Evolutionary conservation across 2,329 filamentous ascomycete species (phyloP).

Genomic region (Phaeoacremonium minimum): DNA sequence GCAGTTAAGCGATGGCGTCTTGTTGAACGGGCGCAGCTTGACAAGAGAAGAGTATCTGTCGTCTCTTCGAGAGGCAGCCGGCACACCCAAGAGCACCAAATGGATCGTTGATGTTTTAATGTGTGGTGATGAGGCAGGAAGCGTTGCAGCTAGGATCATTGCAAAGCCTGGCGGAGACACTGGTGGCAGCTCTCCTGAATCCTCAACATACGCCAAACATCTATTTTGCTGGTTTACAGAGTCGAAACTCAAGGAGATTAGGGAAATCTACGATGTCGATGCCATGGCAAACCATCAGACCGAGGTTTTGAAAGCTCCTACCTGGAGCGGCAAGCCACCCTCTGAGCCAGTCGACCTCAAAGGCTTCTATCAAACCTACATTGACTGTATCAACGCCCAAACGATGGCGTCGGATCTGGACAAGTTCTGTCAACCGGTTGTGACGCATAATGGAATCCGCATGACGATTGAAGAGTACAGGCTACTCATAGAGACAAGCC

Average conservation of each 20-base stretch:
- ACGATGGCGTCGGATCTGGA: conserved; percentile 17
- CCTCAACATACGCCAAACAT: no score
- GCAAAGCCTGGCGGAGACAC: no score
- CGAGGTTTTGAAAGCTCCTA: background rate
- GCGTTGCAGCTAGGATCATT: background rate
- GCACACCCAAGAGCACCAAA: background rate
- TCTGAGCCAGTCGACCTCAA: conserved; percentile 9
- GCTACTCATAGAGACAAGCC: conserved; percentile 19
- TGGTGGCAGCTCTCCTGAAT: no score
- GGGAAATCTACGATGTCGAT: background rate
- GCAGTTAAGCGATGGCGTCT: no score
- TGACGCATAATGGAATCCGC: conserved; percentile 22
- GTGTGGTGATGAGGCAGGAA: background rate
- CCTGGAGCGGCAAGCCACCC: background rate
- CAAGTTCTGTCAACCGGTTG: conserved; percentile 17
- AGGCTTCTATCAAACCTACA: conserved; percentile 21
- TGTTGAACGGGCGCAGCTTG: background rate
- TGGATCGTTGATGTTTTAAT: background rate
- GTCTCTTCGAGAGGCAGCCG: background rate
- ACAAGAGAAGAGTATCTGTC: background rate
- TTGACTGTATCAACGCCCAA: conserved; percentile 23
- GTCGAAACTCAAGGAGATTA: background rate
- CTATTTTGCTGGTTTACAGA: background rate
- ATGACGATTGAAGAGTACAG: conserved; percentile 18
- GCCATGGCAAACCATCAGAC: background rate